Evolutionary conservation across 1,284 basidiomycete species (phyloP), one percentile per base, ranked within the genome.

Genomic region (Omphalotus olearius): DNA sequence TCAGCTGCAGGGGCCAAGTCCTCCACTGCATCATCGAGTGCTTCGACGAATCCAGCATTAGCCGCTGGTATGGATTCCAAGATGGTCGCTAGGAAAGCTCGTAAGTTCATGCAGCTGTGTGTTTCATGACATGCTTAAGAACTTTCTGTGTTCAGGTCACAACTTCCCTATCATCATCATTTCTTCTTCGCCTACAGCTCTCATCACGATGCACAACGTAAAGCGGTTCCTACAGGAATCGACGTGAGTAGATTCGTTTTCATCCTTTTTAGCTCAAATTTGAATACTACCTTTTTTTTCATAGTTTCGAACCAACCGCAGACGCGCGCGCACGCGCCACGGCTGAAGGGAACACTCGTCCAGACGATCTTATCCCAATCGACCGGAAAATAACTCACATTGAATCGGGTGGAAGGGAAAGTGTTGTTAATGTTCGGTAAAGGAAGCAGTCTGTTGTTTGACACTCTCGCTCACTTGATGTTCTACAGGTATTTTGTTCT

Each of bases 141-240:
- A 45, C 39, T 7, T 16, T 50, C 45, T 39, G 36, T 45, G 26
- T 30, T 60, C n/a, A 84, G 82, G 78, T 51, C 82, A 82, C 59
- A 81, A 79, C 63, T 85, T 88, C 67, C 95, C 95, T 0, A 98
- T 99, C 64, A 95, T 98, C 66, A 87, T 98, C 69, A 93, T 99
- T 36, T 96, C 94, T 0, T 97, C 93, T 0, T 94, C 92, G 1
- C 94, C 94, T 0, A 98, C 95, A 0, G 86, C 94, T 6, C 81
- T 99, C 50, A 85, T 99, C 63, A 98, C 93, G 4, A 97, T 99
- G 93, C 88, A 95, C 79, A 99, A 99, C 66, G 93, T 98, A 55
- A 92, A 92, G 66, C 81, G 81, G 42, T 96, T 98, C 68, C 71
- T 99, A 14, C 92, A 98, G 70, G 91, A 98, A 62, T 83, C 93